These are phyloP conservation scores for Cucurbita pepo DNA, from an alignment of 306 rosid genomes.

Conservation along the genomic window DNA sequence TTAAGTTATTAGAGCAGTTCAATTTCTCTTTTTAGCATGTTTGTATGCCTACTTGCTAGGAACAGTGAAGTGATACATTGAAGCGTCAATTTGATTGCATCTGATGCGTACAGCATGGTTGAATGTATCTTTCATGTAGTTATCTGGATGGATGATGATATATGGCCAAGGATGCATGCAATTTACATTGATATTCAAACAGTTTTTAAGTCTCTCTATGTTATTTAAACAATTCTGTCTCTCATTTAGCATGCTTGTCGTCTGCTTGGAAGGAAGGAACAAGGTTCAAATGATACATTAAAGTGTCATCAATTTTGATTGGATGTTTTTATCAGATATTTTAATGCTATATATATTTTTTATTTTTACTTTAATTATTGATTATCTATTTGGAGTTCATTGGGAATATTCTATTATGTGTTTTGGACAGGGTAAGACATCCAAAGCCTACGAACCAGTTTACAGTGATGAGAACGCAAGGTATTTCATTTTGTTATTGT, in stretches of 20 bases:
- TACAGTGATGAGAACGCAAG: slow-evolving; percentile 39
- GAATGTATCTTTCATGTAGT: neutral
- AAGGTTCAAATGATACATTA: neutral
- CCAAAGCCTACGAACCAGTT: slow-evolving; percentile 24
- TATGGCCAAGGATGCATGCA: neutral
- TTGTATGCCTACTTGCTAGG: neutral
- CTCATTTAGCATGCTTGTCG: neutral
- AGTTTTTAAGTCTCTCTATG: neutral
- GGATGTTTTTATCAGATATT: neutral
- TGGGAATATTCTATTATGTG: neutral
- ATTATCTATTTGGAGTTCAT: neutral
- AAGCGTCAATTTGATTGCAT: neutral
- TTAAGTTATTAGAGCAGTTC: neutral
- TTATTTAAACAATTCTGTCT: neutral
- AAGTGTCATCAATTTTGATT: neutral
- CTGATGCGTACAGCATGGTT: neutral
- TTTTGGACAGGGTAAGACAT: slow-evolving; percentile 23
- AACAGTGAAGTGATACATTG: neutral
- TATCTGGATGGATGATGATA: neutral
- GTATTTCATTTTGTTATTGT: slow-evolving; percentile 10
- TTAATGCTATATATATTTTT: neutral
- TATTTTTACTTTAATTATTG: neutral
- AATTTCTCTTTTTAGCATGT: neutral
- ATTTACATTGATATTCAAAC: neutral
- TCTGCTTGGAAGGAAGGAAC: neutral